Percentiles rank a stretch among this genome's conserved stretches.
These are phyloP conservation scores for Pseudogymnoascus sp. DNA, from an alignment of 2,329 filamentous ascomycete genomes.

Conservation along the genomic window DNA sequence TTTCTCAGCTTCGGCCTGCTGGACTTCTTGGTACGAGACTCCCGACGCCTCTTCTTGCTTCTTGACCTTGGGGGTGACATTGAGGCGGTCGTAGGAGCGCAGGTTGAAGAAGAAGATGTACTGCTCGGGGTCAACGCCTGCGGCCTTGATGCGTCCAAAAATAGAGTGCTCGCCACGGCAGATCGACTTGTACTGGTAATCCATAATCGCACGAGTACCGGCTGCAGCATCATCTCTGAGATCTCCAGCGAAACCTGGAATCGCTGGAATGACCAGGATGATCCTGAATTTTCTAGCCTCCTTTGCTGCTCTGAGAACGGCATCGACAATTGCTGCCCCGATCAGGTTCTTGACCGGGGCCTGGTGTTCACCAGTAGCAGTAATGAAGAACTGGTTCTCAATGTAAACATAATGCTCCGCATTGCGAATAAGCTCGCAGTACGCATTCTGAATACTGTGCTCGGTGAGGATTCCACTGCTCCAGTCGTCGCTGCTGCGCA, in stretches of 20 bases:
- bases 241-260: slow-evolving; percentile 92
- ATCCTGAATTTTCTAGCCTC: slow-evolving; percentile 83
- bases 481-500: slow-evolving; percentile 91
- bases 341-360: slow-evolving; percentile 80
- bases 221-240: slow-evolving; percentile 73
- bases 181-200: slow-evolving; percentile 97
- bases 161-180: slow-evolving; percentile 88
- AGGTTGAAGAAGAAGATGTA: slow-evolving; percentile 94
- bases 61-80: slow-evolving; percentile 67
- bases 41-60: slow-evolving; percentile 75
- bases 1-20: slow-evolving; percentile 81
- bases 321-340: slow-evolving; percentile 80
- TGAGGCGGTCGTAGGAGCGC: slow-evolving; percentile 84
- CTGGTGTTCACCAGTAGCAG: slow-evolving; percentile 84
- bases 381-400: slow-evolving; percentile 97
- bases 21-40: slow-evolving; percentile 76
- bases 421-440: slow-evolving; percentile 74
- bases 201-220: slow-evolving; percentile 89
- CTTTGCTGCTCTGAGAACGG: slow-evolving; percentile 71
- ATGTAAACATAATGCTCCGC: slow-evolving; percentile 95
- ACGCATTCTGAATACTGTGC: slow-evolving; percentile 81
- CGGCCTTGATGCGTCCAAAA: slow-evolving; percentile 64
- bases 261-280: slow-evolving; percentile 81
- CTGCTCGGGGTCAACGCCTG: slow-evolving; percentile 69
- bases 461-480: slow-evolving; percentile 82